phyloP scores from a whole-genome alignment of 2,329 filamentous ascomycete species.

The Fusarium torreyae region DNA sequence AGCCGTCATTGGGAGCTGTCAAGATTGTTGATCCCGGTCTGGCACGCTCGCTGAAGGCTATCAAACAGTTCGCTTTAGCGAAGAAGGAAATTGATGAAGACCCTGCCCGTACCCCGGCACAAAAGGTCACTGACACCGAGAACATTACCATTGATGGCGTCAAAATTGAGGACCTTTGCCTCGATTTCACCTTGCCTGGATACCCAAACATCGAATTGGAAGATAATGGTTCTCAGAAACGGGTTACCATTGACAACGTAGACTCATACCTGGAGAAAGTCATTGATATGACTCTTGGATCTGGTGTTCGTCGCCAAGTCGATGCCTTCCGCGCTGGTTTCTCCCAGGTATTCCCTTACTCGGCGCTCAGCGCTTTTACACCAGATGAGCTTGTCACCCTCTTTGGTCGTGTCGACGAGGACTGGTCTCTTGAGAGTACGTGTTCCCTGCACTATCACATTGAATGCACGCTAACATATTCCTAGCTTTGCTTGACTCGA shows the following conservation, averaged over 20 bases:
- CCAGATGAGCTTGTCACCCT: slow-evolving; percentile 95
- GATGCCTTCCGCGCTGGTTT: slow-evolving; percentile 94
- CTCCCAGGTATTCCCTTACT: slow-evolving; percentile 96
- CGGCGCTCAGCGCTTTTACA: slow-evolving; percentile 92
- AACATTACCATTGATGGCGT: slow-evolving; percentile 82
- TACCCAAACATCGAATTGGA: slow-evolving; percentile 89
- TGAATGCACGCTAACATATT: slow-evolving; percentile 17
- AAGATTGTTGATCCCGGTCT: slow-evolving; percentile 90
- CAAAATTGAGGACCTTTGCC: slow-evolving; percentile 85
- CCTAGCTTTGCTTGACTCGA: slow-evolving; percentile 92
- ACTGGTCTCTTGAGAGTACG: slow-evolving; percentile 98
- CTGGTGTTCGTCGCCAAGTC: slow-evolving; percentile 88
- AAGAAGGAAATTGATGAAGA: slow-evolving; percentile 89
- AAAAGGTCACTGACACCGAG: slow-evolving; percentile 80
- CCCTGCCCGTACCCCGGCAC: slow-evolving; percentile 71
- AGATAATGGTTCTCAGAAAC: slow-evolving; percentile 78
- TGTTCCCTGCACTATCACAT: slow-evolving; percentile 35
- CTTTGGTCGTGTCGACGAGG: slow-evolving; percentile 92
- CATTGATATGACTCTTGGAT: slow-evolving; percentile 91
- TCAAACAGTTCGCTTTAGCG: slow-evolving; percentile 87
- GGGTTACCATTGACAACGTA: slow-evolving; percentile 93
- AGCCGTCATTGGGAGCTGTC: slow-evolving; percentile 89
- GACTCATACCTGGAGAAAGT: slow-evolving; percentile 89
- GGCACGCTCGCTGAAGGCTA: slow-evolving; percentile 85
- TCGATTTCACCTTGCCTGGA: slow-evolving; percentile 96